Evolutionary conservation across 345 rosid genomes (phyloP), one percentile per base, ranked within the genome.

Genomic region (Abelmoschus esculentus): DNA sequence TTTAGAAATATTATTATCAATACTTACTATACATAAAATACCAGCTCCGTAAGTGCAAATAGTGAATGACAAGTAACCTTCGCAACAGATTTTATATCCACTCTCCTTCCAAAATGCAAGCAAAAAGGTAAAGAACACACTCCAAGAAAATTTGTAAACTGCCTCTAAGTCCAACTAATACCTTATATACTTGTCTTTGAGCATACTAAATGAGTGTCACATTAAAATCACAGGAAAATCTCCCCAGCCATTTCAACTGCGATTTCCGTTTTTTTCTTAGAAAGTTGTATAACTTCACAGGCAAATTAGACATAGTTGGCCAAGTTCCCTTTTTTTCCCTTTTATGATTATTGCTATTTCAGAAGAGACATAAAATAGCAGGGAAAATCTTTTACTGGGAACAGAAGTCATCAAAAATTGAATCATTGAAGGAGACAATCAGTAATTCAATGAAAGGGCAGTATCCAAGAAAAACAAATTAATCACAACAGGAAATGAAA

Each of bases 401-500:
- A 36, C 28, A 12, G 15, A 53, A 46, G 54, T 67, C 70, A 18
- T 52, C 40, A 61, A 26, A 26, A 6, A 57, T 11, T 57, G 15
- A 57, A 28, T 12, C 61, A 26, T 12, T 57, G 34, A 57, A 57
- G 57, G 34, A 57, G 34, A 57, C 12, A 4, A 56, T 11, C 60
- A 56, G 26, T 56, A 22, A 56, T 56, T 26, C 32, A 56, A 56
- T 56, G 61, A 28, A 56, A 22, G 61, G 32, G 26, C 6, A 11
- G n/a, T 28, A 56, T 6, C 61, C 7, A 5, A 22, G 58, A 54
- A 55, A 55, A 26, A 10, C 0, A 22, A 32, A 72, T 12, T 53
- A 60, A 72, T 14, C 17, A 50, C 26, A 68, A 73, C 44, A 62
- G 54, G 17, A 70, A 26, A 69, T 50, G 32, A 70, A 65, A 58